Evolutionary conservation across 2,329 filamentous ascomycete genomes (phyloP).

Genomic region (Simplicillium sp.): DNA sequence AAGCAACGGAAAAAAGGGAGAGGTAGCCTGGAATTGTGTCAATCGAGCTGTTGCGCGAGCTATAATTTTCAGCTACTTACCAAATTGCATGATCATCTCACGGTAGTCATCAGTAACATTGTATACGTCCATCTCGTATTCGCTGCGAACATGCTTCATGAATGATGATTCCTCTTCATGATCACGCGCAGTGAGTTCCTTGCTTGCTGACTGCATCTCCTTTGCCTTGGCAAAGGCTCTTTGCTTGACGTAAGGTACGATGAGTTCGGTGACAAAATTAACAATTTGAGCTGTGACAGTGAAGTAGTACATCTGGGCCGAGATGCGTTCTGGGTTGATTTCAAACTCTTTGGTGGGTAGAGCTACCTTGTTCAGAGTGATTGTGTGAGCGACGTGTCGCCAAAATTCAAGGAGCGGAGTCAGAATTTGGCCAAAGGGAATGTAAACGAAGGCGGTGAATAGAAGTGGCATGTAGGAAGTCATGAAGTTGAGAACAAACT

Average conservation of each 20-base stretch:
- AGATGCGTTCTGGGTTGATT: slow-evolving; percentile 75
- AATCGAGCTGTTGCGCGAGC: slow-evolving; percentile 8
- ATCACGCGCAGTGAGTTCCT: slow-evolving; percentile 45
- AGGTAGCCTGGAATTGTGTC: slow-evolving; percentile 57
- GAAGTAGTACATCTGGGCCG: slow-evolving; percentile 90
- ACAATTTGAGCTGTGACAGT: slow-evolving; percentile 91
- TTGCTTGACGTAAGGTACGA: slow-evolving; percentile 79
- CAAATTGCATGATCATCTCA: slow-evolving; percentile 83
- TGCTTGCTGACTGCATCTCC: slow-evolving; percentile 55
- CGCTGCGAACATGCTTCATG: slow-evolving; percentile 68
- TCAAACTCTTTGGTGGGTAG: slow-evolving; percentile 58
- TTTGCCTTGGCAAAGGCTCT: slow-evolving; percentile 71
- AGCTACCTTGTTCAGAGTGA: slow-evolving; percentile 67
- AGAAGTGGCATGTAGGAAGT: slow-evolving; percentile 90
- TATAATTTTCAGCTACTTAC: slow-evolving; percentile 22
- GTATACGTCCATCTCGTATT: slow-evolving; percentile 75
- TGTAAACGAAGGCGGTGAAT: slow-evolving; percentile 87
- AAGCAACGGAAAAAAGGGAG: slow-evolving; percentile 83
- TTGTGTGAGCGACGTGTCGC: slow-evolving; percentile 60
- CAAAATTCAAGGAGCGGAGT: slow-evolving; percentile 83
- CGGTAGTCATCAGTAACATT: slow-evolving; percentile 85
- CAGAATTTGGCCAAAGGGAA: slow-evolving; percentile 78
- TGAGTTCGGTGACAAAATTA: slow-evolving; percentile 72
- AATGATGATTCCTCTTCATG: slow-evolving; percentile 71
- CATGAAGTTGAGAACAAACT: slow-evolving; percentile 94